Conservation (phyloP, 768 basidiomycete species). For the Xerocomellus dryophilus region DNA sequence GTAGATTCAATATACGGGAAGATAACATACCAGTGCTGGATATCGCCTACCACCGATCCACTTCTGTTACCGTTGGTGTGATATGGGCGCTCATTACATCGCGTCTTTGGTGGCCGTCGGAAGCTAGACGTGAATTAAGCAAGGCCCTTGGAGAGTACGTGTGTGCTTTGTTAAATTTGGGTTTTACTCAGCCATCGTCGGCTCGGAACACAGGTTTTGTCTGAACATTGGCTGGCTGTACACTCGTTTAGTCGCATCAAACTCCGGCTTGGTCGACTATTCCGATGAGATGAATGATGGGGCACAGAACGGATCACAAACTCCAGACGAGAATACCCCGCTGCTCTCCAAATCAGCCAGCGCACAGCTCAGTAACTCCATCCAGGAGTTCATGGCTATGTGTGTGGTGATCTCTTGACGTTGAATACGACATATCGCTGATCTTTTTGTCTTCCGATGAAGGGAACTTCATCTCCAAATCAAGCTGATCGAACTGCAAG, state of each 20-base stretch:
- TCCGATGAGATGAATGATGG: constrained; percentile 20
- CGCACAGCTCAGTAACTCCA: constrained; percentile 55
- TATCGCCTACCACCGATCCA: constrained; percentile 74
- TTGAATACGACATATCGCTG: not conserved
- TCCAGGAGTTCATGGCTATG: constrained; percentile 92
- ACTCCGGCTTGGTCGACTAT: constrained; percentile 65
- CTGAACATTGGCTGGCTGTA: constrained; percentile 94
- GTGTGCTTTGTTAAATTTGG: not conserved
- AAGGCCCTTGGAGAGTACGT: constrained; percentile 83
- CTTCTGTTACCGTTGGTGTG: constrained; percentile 82
- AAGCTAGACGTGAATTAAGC: constrained; percentile 84
- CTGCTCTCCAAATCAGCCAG: constrained; percentile 36
- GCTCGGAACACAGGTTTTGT: constrained; percentile 62
- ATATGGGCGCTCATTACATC: constrained; percentile 88
- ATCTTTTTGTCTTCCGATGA: not conserved
- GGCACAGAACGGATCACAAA: not conserved
- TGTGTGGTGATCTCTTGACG: constrained; percentile 34
- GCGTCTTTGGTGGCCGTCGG: constrained; percentile 93
- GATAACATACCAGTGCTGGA: constrained; percentile 57
- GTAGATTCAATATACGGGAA: constrained; percentile 77
- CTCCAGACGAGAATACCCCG: constrained; percentile 31
- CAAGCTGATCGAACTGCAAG: constrained; percentile 82
- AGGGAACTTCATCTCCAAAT: constrained; percentile 97
- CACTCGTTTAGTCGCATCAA: constrained; percentile 84
- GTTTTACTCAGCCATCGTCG: not conserved